Base-by-base conservation (phyloP, 2,329 filamentous ascomycete genomes). In the Cryphonectria naterciae region DNA sequence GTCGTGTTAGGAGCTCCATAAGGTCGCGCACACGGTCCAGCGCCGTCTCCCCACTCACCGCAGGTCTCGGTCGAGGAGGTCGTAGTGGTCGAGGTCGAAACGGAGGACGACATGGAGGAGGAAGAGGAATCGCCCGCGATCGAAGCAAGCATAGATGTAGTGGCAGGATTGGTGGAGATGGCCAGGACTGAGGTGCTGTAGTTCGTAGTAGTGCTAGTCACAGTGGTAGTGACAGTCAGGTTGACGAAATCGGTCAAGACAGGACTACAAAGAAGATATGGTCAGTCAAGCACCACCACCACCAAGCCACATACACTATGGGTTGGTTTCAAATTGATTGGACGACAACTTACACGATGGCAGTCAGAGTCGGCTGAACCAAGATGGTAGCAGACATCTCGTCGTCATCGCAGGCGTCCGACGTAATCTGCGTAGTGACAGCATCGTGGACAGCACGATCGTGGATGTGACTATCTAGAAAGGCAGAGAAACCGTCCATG, bases 1-100 rank as follows among this genome's bases (percentile, higher is more conserved):
- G 68, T 69, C 37, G 56, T 58, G 62, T 72, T 73, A 28, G 71
- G 71, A 10, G 58, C 39, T 54, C 71, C 71, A 49, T 73, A 73
- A 25, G 71, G 69, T 35, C 71, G 66, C 7, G 65, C 46, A n/a
- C 71, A 73, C 22, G 71, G 71, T n/a, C 71, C 71, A 2, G 63
- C 63, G 22, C 69, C 69, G 41, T 73, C 71, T 8, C 71, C 71
- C 39, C 41, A 73, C 66, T 73, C 71, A 37, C 67, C 66, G 43
- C 71, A 73, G 56, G 65, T 41, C 6, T 60, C 8, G 52, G 58
- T 58, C 17, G 52, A 49, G 32, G 58, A 35, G 3, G 52, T 32
- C 11, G 56, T 49, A 35, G 58, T 22, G 1, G 54, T 25, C 11
- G 67, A 41, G 22, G 68, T 56, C n/a, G 67, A 39, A 35, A 64